These are phyloP conservation scores for Xylaria polymorpha DNA, from an alignment of 2,329 filamentous ascomycete species.

Conservation along the genomic window DNA sequence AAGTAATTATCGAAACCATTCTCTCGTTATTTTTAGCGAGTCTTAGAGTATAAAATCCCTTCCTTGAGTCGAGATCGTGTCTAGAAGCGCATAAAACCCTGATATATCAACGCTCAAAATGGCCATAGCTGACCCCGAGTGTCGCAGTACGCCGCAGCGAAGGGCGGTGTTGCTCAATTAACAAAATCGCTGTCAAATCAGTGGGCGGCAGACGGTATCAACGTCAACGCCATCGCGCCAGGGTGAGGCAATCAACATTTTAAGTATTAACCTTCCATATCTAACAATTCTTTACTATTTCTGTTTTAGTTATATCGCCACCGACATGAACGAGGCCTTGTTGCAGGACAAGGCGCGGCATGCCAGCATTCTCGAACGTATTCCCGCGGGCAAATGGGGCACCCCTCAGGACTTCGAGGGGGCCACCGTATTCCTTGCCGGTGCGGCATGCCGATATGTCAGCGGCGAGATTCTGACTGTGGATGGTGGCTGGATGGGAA, in stretches of 20 bases:
- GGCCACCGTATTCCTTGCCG: constrained; percentile 79
- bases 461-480: constrained; percentile 84
- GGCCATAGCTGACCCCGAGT: background rate
- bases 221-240: constrained; percentile 88
- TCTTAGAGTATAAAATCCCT: background rate
- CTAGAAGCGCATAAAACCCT: background rate
- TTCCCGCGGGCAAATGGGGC: constrained; percentile 87
- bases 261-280: background rate
- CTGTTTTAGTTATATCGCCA: constrained; percentile 73
- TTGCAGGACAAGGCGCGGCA: constrained; percentile 76
- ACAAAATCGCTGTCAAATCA: constrained; percentile 89
- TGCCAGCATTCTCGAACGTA: constrained; percentile 79
- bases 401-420: constrained; percentile 88
- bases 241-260: constrained; percentile 55
- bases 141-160: constrained; percentile 76
- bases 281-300: background rate
- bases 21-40: background rate
- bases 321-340: constrained; percentile 92
- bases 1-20: background rate
- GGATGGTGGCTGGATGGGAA: constrained; percentile 93
- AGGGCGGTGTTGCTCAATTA: constrained; percentile 85
- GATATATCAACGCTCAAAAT: background rate
- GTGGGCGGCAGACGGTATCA: constrained; percentile 81
- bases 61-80: background rate
- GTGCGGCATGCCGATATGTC: constrained; percentile 79